Base-by-base conservation (phyloP, 768 basidiomycete species). In the Tulasnella sp. region DNA sequence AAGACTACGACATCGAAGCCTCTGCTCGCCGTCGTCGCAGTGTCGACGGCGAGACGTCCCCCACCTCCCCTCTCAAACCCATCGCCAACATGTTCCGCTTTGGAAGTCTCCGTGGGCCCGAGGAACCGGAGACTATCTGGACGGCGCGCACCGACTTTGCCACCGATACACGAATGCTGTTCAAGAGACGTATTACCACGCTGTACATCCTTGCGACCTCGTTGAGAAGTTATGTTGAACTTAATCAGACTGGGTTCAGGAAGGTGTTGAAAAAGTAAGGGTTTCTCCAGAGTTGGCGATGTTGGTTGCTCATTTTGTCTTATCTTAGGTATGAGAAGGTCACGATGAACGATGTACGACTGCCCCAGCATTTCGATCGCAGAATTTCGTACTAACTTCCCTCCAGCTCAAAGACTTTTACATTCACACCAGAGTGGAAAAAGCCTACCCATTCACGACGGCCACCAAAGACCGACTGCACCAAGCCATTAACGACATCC, bases 181-280 rank as follows among this genome's bases (percentile, higher is more conserved):
- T 85, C 76, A 98, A 97, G 72, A 81, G 92, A 40, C 75, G 84
- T 61, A 88, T 98, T 51, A 86, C 89, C 0, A 81, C 75, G 45
- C 75, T 91, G 9, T 96, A 86, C 67, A 79, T 91, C 41, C 75
- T 81, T 5, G 75, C 83, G 43, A 82, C 82, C 12, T 81, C 82
- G 27, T 75, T 98, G 57, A 79, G 77, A 67, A 85, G 89, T 5
- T 99, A 90, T 62, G 81, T 90, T 56, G 90, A 97, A 64, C 72
- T 96, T 57, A 98, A 98, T 68, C 78, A 88, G 67, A 86, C 89
- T 0, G 94, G 92, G 1, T 90, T 97, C 71, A 79, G 89, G 63
- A 97, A 97, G 74, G 92, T 94, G 35, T 67, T 93, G 66, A 97
- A 97, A 71, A 97, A 97, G 85, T 91, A 66, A 57, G 80, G 68